Evolutionary conservation across 495 filamentous ascomycete genomes (phyloP).

Genomic region (Friedmanniomyces simplex): DNA sequence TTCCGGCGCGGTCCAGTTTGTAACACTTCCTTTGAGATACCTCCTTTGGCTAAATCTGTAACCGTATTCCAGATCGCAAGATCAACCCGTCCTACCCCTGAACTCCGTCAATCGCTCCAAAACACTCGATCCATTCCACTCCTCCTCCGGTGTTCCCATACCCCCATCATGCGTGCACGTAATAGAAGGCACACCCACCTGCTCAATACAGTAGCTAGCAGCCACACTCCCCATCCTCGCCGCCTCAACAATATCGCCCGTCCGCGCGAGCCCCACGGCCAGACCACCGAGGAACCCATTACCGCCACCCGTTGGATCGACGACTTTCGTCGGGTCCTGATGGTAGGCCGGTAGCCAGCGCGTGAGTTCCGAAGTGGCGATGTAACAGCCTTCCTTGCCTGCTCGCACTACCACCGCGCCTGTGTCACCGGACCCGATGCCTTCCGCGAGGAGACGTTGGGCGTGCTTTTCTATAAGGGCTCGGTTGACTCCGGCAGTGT

Average conservation of each 20-base stretch:
- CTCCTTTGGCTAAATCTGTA: neutral
- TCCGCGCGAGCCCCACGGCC: constrained; percentile 59
- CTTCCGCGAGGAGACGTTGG: constrained; percentile 45
- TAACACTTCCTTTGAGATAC: neutral
- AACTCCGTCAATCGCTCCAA: constrained; percentile 9
- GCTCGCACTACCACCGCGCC: constrained; percentile 44
- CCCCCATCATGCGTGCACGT: neutral
- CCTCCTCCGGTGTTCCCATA: constrained; percentile 37
- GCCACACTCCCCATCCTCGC: constrained; percentile 72
- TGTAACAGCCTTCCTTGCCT: constrained; percentile 51
- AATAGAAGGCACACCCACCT: constrained; percentile 70
- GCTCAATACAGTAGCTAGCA: constrained; percentile 89
- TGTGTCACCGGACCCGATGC: constrained; percentile 38
- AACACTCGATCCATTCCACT: constrained; percentile 21
- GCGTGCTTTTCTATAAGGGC: constrained; percentile 42
- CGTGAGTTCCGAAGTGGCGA: constrained; percentile 31
- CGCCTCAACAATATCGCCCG: constrained; percentile 51
- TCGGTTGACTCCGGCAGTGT: constrained; percentile 25
- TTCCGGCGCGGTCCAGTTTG: neutral
- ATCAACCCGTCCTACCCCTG: neutral
- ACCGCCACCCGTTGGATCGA: constrained; percentile 93
- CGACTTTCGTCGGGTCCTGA: constrained; percentile 42
- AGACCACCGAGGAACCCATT: constrained; percentile 85
- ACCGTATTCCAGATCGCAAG: neutral
- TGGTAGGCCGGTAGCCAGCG: constrained; percentile 50